Base-by-base conservation (phyloP, 2,329 filamentous ascomycete genomes). In the Orbilia javanica region DNA sequence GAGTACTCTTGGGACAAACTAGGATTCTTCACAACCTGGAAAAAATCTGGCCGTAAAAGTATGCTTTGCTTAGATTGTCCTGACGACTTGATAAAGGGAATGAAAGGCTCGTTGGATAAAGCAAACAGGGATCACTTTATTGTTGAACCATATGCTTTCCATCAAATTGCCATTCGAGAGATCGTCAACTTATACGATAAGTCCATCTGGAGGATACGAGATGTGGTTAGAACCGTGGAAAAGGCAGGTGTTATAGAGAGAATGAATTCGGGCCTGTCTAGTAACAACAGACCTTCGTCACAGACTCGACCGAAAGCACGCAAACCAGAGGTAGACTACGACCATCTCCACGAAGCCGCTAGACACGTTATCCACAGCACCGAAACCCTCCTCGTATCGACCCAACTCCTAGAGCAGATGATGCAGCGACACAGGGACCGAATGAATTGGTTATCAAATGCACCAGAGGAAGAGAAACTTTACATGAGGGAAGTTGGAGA, bases 281-380 rank as follows among this genome's bases (percentile, higher is more conserved):
- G 22, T 77, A 77, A 77, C 66, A 69, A 39, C 48, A 27, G 36
- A 20, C 10, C 31, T 25, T 63, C 60, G 10, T n/a, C 29, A 65
- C 67, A 77, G 73, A 67, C 36, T 39, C 73, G 73, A 36, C 27
- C 44, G 18, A 62, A 34, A 20, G 22, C 39, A 7, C 36, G 39
- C 25, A 71, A 55, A 11, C 66, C 67, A 15, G 50, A 66, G 20
- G 64, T 57, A 1, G 44, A 77, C 4, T 77, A 71, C 42, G 42
- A 77, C 7, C 73, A 71, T n/a, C 60, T 77, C 20, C 66, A 77
- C 48, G 73, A 77, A 46, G 66, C 66, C 13, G 66, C 66, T 4
- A 65, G 73, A 53, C 73, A 77, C 29, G 73, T 77, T 15, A 71
- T 77, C 4, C 73, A 77, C 42, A 65, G 73, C n/a, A 77, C 66